Base-by-base conservation (phyloP, 139 green algal genomes). In the Picochlorum sp. region DNA sequence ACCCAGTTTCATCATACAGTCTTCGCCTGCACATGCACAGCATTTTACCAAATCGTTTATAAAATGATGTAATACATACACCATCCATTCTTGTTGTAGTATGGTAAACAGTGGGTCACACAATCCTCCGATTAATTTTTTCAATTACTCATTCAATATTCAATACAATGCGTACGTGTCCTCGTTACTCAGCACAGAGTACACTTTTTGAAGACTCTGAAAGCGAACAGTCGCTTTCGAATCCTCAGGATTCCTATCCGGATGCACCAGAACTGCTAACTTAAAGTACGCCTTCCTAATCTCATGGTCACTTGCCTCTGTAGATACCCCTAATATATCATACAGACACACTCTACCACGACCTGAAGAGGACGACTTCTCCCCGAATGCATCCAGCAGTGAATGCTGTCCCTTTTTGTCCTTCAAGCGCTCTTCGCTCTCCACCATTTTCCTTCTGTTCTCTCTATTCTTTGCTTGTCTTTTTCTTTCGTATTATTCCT, bases 1-100 rank as follows among this genome's bases (percentile, higher is more conserved):
- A 67, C 9, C 90, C 90, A 3, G 90, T 97, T 31, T 84, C 30
- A 63, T 97, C 90, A 62, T 97, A 97, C 14, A 93, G 14, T 58
- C 83, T 83, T 0, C 89, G 77, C 74, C 82, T 91, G 69, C 26
- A 14, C 18, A 32, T 10, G 9, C n/a, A 18, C 18, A 18, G 18
- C 18, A 18, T 47, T 47, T 12, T 2, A 35, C 20, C 2, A 25
- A 3, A 39, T 12, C 33, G 3, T 4, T 47, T 18, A 36, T 8
- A 2, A 24, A 26, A 50, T 58, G 16, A 29, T 36, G 16, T 10
- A n/a, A 16, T 39, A 47, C 18, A 47, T 47, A 18, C n/a, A n/a
- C n/a, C n/a, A n/a, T n/a, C n/a, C n/a, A n/a, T n/a, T n/a, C n/a
- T n/a, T n/a, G 43, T 57, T 47, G 44, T 22, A 12, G 33, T 16